Base-by-base conservation (phyloP, 768 basidiomycete genomes). In the Omphalotus guepiniiformis region DNA sequence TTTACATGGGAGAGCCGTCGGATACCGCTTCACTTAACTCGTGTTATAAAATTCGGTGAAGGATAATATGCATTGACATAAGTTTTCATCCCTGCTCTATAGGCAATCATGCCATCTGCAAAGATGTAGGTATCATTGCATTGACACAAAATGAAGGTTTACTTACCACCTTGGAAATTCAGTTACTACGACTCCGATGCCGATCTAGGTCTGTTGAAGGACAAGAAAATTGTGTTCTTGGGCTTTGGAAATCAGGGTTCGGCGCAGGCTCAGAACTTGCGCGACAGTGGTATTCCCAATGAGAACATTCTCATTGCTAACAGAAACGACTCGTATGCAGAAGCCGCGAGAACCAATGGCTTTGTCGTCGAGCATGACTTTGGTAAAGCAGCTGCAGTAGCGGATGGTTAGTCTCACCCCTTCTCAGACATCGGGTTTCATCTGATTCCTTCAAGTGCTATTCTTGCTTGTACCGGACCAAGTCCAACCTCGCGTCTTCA, bases 231-330 rank as follows among this genome's bases (percentile, higher is more conserved):
- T 43, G 78, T 82, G 9, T 82, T 82, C 64, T 61, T 83, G 16
- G 82, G 80, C 3, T 83, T 80, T 59, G 81, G 81, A 36, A 82
- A 81, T 59, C 81, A 83, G 58, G 80, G 81, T 11, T 76, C 81
- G 26, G 80, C 81, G 39, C 81, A 82, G 58, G 81, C 81, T 3
- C 80, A 82, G 62, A 83, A 83, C 51, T 55, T 83, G 50, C 72
- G 81, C n/a, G 81, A 82, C 50, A 70, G 75, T 42, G 80, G 81
- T 2, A 77, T 82, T 49, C 69, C 75, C 4, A 82, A 82, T 53
- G 76, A 80, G n/a, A 71, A 68, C 39, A 82, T 83, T 44, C 46
- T 81, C 50, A 69, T 83, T 48, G 80, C 77, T 9, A 82, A 82
- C 56, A 71, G 80, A 4, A 60, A 69, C 4, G 81, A 83, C 55